Evolutionary conservation across 495 filamentous ascomycete species (phyloP), one percentile per base, ranked within the genome.

Genomic region (Ramalina intermedia): DNA sequence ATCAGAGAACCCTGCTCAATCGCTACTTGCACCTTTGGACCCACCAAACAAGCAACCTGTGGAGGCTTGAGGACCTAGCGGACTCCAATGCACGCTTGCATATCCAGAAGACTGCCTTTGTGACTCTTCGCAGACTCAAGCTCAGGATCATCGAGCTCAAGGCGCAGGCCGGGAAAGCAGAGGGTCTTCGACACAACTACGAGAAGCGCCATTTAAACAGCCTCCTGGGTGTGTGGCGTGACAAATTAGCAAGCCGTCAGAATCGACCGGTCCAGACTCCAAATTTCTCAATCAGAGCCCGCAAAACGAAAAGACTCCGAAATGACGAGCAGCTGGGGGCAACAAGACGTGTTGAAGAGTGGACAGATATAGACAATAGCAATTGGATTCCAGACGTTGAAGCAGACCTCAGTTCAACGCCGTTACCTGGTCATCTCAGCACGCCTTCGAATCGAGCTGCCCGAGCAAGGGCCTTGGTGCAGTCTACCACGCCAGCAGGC

Each of bases 361-460:
- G 49, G 66, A 68, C 63, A 23, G 73, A 69, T 5, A 68, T 79
- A 51, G 72, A 73, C 45, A 47, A 68, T 37, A 66, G 59, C 41
- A 63, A 72, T 41, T 64, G 71, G 47, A 64, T 63, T 18, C 54
- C 63, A 37, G 61, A 60, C 16, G 57, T 64, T 2, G 59, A 68
- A 27, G 60, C 56, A 35, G 62, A 63, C 17, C 58, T 64, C n/a
- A 68, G 58, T 13, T 71, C 58, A 20, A 63, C 61, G 8, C 61
- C 74, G 4, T 47, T 78, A 13, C 75, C 76, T 16, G 77, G 63
- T 40, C 75, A 72, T 56, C 52, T 78, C 46, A 69, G 61, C 38
- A 80, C 77, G 6, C 77, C 77, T 27, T 78, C 76, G 5, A 79
- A 72, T 58, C 64, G 73, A 56, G 69, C 71, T 24, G 71, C 74